phyloP scores from a whole-genome alignment of 164 flowering plant species.

The Pachysandra terminalis region DNA sequence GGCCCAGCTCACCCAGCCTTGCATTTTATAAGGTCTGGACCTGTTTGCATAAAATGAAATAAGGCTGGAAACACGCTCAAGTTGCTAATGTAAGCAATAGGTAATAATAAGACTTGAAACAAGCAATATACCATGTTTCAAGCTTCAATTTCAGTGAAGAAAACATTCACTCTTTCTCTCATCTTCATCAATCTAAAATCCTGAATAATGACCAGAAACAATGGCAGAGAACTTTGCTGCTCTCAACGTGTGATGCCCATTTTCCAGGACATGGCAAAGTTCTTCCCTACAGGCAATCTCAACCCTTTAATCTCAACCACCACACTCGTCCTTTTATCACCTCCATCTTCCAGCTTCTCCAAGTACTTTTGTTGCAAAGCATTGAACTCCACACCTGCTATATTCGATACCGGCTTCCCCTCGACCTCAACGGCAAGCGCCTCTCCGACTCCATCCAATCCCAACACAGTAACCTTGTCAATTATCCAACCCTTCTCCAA shows the following conservation, averaged over 20 bases:
- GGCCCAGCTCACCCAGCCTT: too few relatives aligned
- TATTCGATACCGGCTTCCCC: constrained; percentile 27
- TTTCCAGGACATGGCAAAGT: constrained; percentile 62
- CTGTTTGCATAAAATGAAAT: too few relatives aligned
- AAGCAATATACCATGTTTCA: too few relatives aligned
- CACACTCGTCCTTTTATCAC: constrained; percentile 32
- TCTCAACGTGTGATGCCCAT: constrained; percentile 41
- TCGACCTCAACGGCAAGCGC: constrained; percentile 37
- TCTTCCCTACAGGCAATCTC: constrained; percentile 51
- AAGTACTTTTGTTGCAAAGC: constrained; percentile 27
- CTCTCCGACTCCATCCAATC: constrained; percentile 39
- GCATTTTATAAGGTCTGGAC: too few relatives aligned
- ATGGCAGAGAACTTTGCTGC: background rate
- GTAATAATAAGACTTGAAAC: too few relatives aligned
- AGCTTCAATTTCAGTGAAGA: too few relatives aligned
- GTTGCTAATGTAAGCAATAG: too few relatives aligned
- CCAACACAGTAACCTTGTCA: constrained; percentile 52
- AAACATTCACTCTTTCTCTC: too few relatives aligned
- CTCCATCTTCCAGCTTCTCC: constrained; percentile 34
- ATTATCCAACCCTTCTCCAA: constrained; percentile 41
- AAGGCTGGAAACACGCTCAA: too few relatives aligned
- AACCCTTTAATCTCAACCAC: constrained; percentile 51
- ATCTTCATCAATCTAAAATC: too few relatives aligned
- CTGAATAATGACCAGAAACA: background rate
- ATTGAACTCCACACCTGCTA: constrained; percentile 22